Base-by-base conservation (phyloP, 257 asterid genomes). In the Fraxinus anomala region DNA sequence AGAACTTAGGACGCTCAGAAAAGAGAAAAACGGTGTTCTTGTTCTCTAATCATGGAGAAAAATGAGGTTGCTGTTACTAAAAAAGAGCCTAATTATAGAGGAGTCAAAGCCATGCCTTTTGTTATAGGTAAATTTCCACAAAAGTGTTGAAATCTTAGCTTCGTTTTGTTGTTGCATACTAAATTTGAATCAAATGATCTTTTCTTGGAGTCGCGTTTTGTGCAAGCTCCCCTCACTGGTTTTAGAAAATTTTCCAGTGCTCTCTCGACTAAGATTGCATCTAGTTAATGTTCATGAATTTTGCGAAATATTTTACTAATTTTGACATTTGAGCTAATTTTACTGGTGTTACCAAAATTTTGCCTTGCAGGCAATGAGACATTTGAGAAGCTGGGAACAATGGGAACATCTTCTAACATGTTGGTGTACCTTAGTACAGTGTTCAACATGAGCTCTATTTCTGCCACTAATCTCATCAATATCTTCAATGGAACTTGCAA, bases 331-430 rank as follows among this genome's bases (percentile, higher is more conserved):
- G 73, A 36, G 73, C 37, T 33, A 33, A 33, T 33, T 33, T 33
- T 33, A 33, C 36, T 65, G 13, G 12, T 24, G 34, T 21, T 10
- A 14, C 17, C 5, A 16, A 17, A 12, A 11, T 24, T 26, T 5
- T 51, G 23, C 26, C 51, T 2, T 42, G 33, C 73, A 69, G 73
- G 73, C 3, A 69, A 69, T 69, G 73, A 69, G 51, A 69, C 73
- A 37, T 69, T 69, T 69, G 73, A 69, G 73, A 69, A 69, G 73
- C 73, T 69, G 47, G 73, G 73, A 17, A 34, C 73, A 19, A 17
- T 69, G 0, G 73, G 73, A 33, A 69, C 73, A 11, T 8, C 49
- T 7, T 16, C 73, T 2, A 69, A 69, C 49, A 21, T 69, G 8
- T 17, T 33, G 73, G 73, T 69, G 4, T 69, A 69, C 40, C 49